Conservation (phyloP, 768 basidiomycete species). For the Hebeloma cylindrosporum region DNA sequence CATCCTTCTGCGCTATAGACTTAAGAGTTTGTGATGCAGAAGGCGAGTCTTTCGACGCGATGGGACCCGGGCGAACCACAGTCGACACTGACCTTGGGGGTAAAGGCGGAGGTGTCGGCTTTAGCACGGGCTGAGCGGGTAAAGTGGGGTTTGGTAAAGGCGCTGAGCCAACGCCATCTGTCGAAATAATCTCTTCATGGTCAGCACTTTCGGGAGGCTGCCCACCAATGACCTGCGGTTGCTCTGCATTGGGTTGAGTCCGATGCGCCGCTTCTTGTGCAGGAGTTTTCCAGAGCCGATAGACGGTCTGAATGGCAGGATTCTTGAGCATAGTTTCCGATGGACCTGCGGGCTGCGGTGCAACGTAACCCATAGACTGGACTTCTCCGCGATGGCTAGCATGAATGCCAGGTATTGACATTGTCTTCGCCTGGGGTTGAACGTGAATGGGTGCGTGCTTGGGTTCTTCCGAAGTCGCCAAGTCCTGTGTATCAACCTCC, state of each 20-base stretch:
- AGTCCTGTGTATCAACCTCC: constrained; percentile 32
- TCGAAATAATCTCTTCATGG: no score
- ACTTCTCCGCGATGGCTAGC: constrained; percentile 82
- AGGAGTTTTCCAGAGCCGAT: constrained; percentile 65
- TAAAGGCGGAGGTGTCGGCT: constrained; percentile 40
- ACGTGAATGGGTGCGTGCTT: constrained; percentile 58
- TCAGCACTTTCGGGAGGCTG: not conserved
- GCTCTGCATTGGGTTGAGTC: constrained; percentile 3
- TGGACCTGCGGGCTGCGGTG: constrained; percentile 39
- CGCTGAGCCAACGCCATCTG: not conserved
- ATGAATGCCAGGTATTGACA: constrained; percentile 88
- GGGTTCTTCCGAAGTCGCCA: constrained; percentile 20
- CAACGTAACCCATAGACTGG: constrained; percentile 80
- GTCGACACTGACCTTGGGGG: constrained; percentile 43
- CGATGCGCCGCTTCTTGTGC: constrained; percentile 5
- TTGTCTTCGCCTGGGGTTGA: constrained; percentile 76
- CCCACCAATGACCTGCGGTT: not conserved
- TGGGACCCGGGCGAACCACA: constrained; percentile 21
- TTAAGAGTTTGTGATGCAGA: constrained; percentile 58
- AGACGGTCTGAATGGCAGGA: constrained; percentile 65
- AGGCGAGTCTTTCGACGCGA: constrained; percentile 18
- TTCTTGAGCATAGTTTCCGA: constrained; percentile 45
- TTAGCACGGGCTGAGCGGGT: constrained; percentile 12
- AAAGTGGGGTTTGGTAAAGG: constrained; percentile 4
- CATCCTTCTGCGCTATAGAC: constrained; percentile 52